Evolutionary conservation across 1,284 basidiomycete species (phyloP), one percentile per base, ranked within the genome.

Genomic region (Fomitopsis pinicola): DNA sequence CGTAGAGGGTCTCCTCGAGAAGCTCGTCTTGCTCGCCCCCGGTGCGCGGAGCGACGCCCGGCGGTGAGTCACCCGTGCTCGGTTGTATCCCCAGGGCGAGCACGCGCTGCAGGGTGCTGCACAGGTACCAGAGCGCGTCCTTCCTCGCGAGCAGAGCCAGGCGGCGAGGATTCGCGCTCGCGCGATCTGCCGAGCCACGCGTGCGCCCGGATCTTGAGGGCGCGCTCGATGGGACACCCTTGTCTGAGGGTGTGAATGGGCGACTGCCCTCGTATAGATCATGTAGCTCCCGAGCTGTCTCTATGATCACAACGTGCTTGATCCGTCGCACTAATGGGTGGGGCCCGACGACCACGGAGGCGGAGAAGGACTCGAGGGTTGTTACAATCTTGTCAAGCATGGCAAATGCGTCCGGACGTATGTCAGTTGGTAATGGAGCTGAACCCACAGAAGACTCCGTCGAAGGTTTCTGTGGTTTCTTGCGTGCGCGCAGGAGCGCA

Each of bases 81-180:
- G 52, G 40, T 42, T 36, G 59, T 46, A 22, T 57, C 35, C 50
- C 42, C 42, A 57, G 30, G 36, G 63, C 59, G 57, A 80, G 70
- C 42, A 80, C 59, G 46, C 74, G 62, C 60, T 77, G 76, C 26
- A 81, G 69, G 30, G 77, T 65, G 35, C 75, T 76, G 64, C 82
- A 85, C 35, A 85, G 73, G 71, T 82, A 86, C 82, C 83, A 85
- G 22, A 81, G 59, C 38, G 80, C 67, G 65, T 86, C 84, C 67
- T 84, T 84, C 45, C 74, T 74, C 42, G 78, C 80, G 38, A 86
- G 73, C 53, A 69, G 38, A 4, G 38, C 38, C 38, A 40, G 38
- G 14, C 38, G 38, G 9, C 38, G 12, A 40, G 38, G 38, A 40
- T 40, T 40, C 38, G 38, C 72, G 60, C 69, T 67, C 61, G 78